Evolutionary conservation across 2,329 filamentous ascomycete genomes (phyloP), one percentile per base, ranked within the genome.

Genomic region (Didymella pinodella): DNA sequence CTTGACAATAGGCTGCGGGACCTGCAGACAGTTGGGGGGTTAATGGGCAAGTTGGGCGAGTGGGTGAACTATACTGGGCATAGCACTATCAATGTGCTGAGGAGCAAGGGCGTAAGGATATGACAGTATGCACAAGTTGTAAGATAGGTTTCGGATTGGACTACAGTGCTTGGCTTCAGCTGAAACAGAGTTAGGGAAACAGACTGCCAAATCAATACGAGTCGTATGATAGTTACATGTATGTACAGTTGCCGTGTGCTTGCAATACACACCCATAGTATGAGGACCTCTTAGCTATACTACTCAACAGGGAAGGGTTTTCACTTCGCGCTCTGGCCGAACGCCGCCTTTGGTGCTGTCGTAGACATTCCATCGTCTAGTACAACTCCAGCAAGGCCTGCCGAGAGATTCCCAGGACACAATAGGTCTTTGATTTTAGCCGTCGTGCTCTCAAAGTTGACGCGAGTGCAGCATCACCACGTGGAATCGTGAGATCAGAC

Each of bases 91-190:
- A 97, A 97, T 72, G 84, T 96, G 50, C 80, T 96, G 65, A 86
- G 93, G 79, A 97, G 92, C 77, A 96, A 93, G 80, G 94, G 94
- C 0, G 81, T 93, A 64, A 88, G 90, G 73, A 87, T 98, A 75
- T 96, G 78, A 52, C 28, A 4, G 20, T 16, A 7, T 14, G 18
- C 3, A 22, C 20, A 41, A 18, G 10, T 3, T 41, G 12, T 22
- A 18, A 10, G 38, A 20, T 41, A 14, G 38, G 38, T 25, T 8
- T 14, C 38, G 3, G 20, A 25, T 25, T 10, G 11, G 38, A 18
- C 38, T 41, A 18, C n/a, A 10, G 5, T 18, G 20, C 20, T 41
- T 4, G 8, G 7, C 10, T 14, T 25, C 36, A 41, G 20, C 11
- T 41, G 38, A 14, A 41, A 40, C 11, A 18, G 11, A 14, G 11